Evolutionary conservation across 164 flowering plant genomes (phyloP), one percentile per base, ranked within the genome.

Genomic region (Akebia trifoliata): DNA sequence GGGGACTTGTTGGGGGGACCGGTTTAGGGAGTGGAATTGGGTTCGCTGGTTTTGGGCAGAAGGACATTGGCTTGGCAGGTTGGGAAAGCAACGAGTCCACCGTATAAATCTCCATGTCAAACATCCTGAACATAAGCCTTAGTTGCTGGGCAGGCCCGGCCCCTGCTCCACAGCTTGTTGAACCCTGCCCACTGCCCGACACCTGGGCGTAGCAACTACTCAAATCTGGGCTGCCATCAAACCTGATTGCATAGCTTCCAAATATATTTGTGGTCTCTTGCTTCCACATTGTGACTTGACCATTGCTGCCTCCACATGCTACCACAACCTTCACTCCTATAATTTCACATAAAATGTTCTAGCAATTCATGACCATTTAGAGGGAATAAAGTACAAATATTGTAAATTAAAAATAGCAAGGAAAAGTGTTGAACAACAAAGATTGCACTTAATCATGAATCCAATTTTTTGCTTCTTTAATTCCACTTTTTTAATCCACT

Each of bases 261-360:
- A 84, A 47, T 84, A 69, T 69, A 42, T 83, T 83, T 36, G 97
- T 90, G 9, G 81, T 80, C 57, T 65, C 90, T 67, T 87, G 84
- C 62, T 74, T 76, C 69, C 63, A 61, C 67, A 62, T 71, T 47
- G 72, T 67, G 37, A 65, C 43, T 53, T 85, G 79, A 17, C 95
- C 93, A 50, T 81, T 68, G 21, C 69, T 49, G 28, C 79, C 83
- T 0, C 75, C 63, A 50, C 98, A 93, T 10, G 76, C 61, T 61
- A 93, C 51, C 15, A 48, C 62, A n/a, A 93, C 95, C 55, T 87
- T 89, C 26, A 75, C 67, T 57, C 98, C 96, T 89, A 66, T 74
- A 74, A 35, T 6, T 18, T n/a, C n/a, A n/a, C n/a, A n/a, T n/a
- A n/a, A n/a, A n/a, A n/a, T n/a, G n/a, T n/a, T n/a, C n/a, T n/a